Evolutionary conservation across 139 green algal species (phyloP), one percentile per base, ranked within the genome.

Genomic region (Axilococcus clingmanii): DNA sequence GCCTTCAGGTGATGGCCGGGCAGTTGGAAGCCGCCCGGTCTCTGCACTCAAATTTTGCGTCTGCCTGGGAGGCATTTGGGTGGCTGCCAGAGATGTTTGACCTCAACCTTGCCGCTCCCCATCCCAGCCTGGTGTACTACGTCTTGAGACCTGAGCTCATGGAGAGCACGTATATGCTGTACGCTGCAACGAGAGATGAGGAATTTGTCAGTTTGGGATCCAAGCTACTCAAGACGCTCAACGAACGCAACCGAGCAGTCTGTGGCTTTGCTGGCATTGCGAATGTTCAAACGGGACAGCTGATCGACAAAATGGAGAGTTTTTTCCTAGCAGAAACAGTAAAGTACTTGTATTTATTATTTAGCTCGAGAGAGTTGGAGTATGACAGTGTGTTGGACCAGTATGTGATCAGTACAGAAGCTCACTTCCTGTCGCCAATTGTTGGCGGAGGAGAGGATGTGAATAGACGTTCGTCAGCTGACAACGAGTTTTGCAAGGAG

Each of bases 401-500:
- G 54, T 94, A 61, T 52, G 83, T 94, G 8, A 80, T 94, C 58
- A 94, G 86, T 57, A 94, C 86, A 7, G 86, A 94, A 61, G 85
- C 83, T 2, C 85, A 94, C 53, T 74, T 78, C 0, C 47, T 93
- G 30, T n/a, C n/a, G n/a, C 80, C 84, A 3, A 65, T 84, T 6
- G 70, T 71, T 60, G 78, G 81, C 3, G 57, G 67, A 1, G 7
- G 41, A 4, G 32, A 48, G 2, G 69, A 20, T 22, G n/a, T n/a
- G n/a, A n/a, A n/a, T n/a, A n/a, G n/a, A n/a, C n/a, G n/a, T n/a
- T n/a, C n/a, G n/a, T n/a, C n/a, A n/a, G n/a, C n/a, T n/a, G n/a
- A n/a, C n/a, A n/a, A n/a, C n/a, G n/a, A n/a, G n/a, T n/a, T n/a
- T n/a, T n/a, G n/a, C n/a, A n/a, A n/a, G n/a, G n/a, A n/a, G n/a